Evolutionary conservation across 2,329 filamentous ascomycete genomes (phyloP).

Genomic region (Knufia fluminis): DNA sequence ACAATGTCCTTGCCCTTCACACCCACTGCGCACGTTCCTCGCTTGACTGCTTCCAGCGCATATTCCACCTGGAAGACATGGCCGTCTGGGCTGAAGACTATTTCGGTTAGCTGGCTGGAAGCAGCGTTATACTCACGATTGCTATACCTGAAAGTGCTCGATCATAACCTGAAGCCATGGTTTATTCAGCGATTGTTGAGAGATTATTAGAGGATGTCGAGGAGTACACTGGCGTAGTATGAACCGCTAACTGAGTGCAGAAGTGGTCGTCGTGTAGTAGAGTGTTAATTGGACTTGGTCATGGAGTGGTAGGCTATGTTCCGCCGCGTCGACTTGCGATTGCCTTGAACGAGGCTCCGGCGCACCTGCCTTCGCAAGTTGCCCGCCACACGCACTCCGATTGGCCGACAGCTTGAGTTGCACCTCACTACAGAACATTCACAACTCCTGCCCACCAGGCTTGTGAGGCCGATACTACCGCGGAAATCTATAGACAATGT

Average conservation of each 20-base stretch:
- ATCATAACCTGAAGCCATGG: conserved; percentile 93
- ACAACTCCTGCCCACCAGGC: background rate
- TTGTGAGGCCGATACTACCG: background rate
- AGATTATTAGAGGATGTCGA: background rate
- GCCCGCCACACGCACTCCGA: conserved; percentile 5
- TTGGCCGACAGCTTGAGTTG: conserved; percentile 27
- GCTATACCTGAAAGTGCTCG: conserved; percentile 83
- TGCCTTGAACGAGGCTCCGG: conserved; percentile 7
- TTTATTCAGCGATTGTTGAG: conserved; percentile 13
- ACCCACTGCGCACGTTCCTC: conserved; percentile 96
- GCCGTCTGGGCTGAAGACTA: conserved; percentile 78
- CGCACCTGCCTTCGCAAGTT: background rate
- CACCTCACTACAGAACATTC: conserved; percentile 33
- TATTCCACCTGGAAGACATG: conserved; percentile 99
- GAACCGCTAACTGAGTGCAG: no score
- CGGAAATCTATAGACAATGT: background rate
- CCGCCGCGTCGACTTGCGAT: conserved; percentile 2
- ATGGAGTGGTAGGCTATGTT: background rate
- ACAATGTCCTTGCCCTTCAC: conserved; percentile 94
- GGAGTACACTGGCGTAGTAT: background rate
- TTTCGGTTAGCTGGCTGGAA: background rate
- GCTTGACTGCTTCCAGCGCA: conserved; percentile 94
- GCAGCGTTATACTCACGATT: conserved; percentile 27
- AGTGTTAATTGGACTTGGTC: no score
- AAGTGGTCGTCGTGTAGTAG: no score